These are phyloP conservation scores for Pyrenula massariospora DNA, from an alignment of 495 filamentous ascomycete species.

Conservation along the genomic window DNA sequence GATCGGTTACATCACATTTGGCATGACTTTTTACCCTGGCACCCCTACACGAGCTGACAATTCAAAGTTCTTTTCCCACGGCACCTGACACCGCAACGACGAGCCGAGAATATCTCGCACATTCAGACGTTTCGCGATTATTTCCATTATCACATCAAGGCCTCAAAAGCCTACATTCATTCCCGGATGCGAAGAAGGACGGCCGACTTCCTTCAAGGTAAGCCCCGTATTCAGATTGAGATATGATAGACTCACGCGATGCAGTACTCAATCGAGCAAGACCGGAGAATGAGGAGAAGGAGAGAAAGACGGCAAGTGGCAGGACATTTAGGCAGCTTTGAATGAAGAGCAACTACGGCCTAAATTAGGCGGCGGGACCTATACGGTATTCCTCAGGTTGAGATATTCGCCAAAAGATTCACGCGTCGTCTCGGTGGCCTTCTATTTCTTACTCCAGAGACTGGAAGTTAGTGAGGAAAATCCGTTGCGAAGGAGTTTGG, in stretches of 20 bases:
- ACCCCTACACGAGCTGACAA: constrained; percentile 4
- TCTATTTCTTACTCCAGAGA: too few species aligned
- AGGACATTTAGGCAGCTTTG: constrained; percentile 53
- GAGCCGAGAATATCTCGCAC: constrained; percentile 92
- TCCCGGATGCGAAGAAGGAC: constrained; percentile 93
- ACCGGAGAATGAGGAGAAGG: constrained; percentile 92
- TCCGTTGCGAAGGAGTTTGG: too few species aligned
- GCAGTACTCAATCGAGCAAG: constrained; percentile 79
- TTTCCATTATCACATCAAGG: constrained; percentile 99
- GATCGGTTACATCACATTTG: constrained; percentile 95
- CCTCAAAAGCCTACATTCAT: constrained; percentile 98
- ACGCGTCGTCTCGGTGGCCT: too few species aligned
- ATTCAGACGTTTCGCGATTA: constrained; percentile 99
- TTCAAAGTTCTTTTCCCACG: constrained; percentile 83
- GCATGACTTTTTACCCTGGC: constrained; percentile 32
- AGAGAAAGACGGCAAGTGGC: constrained; percentile 95
- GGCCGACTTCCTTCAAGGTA: constrained; percentile 95
- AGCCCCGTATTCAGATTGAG: constrained; percentile 5
- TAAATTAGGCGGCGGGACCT: too few species aligned
- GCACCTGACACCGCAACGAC: constrained; percentile 78
- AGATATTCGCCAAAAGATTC: too few species aligned
- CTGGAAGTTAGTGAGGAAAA: too few species aligned
- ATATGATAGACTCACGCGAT: constrained; percentile 17
- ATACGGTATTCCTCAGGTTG: too few species aligned
- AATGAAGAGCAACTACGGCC: too few species aligned